Percentiles rank a stretch among this genome's conserved stretches.
Conservation (phyloP, 1,139 yeast species). For the Candida neerlandica region DNA sequence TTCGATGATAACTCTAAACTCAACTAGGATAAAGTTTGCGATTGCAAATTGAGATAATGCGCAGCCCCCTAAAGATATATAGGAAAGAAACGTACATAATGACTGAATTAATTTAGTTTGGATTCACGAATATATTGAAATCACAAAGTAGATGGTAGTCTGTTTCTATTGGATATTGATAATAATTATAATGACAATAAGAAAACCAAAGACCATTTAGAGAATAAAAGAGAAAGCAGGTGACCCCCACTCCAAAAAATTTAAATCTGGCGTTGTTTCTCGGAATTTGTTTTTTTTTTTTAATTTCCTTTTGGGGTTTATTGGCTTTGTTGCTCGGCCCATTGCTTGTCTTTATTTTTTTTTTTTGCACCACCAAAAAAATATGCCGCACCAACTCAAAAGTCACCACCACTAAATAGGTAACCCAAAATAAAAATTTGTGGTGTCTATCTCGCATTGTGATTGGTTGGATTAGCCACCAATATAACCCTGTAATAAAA, state of each 20-base stretch:
- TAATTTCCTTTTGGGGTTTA: neutral
- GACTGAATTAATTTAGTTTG: too few species aligned
- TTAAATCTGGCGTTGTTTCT: neutral
- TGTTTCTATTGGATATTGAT: neutral
- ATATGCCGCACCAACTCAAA: conserved; percentile 1
- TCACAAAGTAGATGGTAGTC: too few species aligned
- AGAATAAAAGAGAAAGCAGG: neutral
- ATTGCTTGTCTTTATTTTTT: neutral
- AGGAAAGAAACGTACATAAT: too few species aligned
- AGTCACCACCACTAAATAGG: neutral
- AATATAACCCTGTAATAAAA: neutral
- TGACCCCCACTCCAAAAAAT: neutral
- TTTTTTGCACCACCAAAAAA: neutral
- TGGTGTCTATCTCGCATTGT: neutral
- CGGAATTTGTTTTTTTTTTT: neutral
- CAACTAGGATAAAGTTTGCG: too few species aligned
- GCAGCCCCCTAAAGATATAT: too few species aligned
- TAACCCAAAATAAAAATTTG: neutral
- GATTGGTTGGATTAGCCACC: neutral
- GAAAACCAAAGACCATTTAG: neutral
- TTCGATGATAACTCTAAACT: too few species aligned
- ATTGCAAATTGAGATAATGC: too few species aligned
- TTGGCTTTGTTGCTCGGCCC: neutral
- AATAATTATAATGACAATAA: neutral
- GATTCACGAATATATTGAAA: too few species aligned